A percentile compares a stretch with the other conserved stretches of the same genome.
These are phyloP conservation scores for Cryptosporidium viatorum DNA, from an alignment of 169 alveolate genomes.

Conservation along the genomic window DNA sequence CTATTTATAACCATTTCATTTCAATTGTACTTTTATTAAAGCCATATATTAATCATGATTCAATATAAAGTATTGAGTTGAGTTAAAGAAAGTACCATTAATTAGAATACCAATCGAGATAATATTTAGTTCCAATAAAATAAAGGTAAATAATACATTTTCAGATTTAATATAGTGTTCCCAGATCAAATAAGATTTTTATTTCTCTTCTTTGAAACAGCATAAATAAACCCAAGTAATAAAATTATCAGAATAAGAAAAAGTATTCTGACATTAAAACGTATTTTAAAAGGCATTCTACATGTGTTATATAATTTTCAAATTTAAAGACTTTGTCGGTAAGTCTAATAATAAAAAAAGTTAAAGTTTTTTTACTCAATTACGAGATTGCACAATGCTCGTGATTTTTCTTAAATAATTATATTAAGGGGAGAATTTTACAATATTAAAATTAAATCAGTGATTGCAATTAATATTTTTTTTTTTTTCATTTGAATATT, in stretches of 20 bases:
- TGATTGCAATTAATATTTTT: too few relatives aligned
- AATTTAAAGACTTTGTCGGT: neutral
- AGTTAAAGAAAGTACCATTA: neutral
- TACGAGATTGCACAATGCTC: neutral
- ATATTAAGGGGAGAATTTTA: neutral
- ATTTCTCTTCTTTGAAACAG: neutral
- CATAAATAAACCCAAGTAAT: neutral
- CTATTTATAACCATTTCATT: neutral
- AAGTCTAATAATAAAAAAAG: neutral
- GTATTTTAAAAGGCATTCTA: neutral
- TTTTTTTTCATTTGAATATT: too few relatives aligned
- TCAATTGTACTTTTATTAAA: neutral
- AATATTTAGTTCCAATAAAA: neutral
- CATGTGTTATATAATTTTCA: slow-evolving; percentile 6
- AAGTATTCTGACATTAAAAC: neutral
- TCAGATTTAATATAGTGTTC: neutral
- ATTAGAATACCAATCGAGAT: neutral
- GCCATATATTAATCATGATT: neutral
- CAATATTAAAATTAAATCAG: neutral
- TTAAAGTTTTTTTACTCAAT: neutral
- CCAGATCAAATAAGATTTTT: neutral
- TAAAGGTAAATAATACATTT: neutral
- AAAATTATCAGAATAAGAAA: neutral
- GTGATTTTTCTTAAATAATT: neutral
- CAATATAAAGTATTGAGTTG: neutral